Evolutionary conservation across 1,139 yeast genomes (phyloP).

Genomic region (Arxiozyma heterogenica): DNA sequence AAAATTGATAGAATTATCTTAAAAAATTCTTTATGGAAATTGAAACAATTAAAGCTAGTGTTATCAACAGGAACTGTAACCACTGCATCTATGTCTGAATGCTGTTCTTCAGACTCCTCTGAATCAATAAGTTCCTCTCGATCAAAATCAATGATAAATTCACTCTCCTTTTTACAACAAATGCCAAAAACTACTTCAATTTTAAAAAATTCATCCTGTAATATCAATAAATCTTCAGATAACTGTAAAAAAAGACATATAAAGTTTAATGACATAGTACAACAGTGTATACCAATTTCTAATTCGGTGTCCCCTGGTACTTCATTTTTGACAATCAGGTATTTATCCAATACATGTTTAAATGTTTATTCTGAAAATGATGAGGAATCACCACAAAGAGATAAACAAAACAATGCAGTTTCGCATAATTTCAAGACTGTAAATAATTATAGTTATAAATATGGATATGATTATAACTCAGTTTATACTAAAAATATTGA

Average conservation of each 20-base stretch:
- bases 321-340: constrained; percentile 2
- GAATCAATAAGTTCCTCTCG: background rate
- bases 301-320: constrained; percentile 1
- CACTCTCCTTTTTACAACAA: background rate
- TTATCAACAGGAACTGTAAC: constrained; percentile 9
- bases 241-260: constrained; percentile 42
- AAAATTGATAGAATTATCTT: constrained; percentile 56
- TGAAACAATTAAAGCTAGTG: constrained; percentile 22
- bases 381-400: constrained; percentile 17
- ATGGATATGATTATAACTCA: constrained; percentile 81
- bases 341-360: constrained; percentile 5
- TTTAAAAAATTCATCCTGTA: background rate
- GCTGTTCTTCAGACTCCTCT: background rate
- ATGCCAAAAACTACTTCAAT: constrained; percentile 1
- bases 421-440: constrained; percentile 66
- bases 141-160: background rate
- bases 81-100: background rate
- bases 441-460: constrained; percentile 71
- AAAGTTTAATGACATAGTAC: constrained; percentile 84
- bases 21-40: constrained; percentile 27
- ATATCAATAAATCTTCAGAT: background rate
- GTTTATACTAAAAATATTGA: constrained; percentile 52
- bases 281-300: constrained; percentile 69
- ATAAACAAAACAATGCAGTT: constrained; percentile 36
- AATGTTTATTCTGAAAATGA: constrained; percentile 14